A percentile compares a stretch with the other conserved stretches of the same genome.
Evolutionary conservation across 2,329 filamentous ascomycete species (phyloP).

Genomic region (Phyllosticta citrichinensis): DNA sequence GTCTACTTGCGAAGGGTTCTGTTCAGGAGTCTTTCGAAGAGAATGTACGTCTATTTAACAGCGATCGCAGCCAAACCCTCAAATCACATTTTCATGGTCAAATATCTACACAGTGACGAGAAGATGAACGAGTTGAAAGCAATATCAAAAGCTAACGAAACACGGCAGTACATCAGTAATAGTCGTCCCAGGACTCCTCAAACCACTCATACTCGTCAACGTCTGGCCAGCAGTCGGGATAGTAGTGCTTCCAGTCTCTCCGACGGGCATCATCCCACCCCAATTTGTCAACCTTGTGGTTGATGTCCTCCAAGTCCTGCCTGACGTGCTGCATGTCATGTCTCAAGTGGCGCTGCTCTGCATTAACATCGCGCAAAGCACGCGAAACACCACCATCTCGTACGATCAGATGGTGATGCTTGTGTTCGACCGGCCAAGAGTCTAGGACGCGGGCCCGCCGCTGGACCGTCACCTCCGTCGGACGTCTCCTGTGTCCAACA

Average conservation of each 20-base stretch:
- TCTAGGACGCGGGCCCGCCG: not conserved
- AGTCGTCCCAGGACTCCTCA: constrained; percentile 4
- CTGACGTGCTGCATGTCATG: not conserved
- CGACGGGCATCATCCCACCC: not conserved
- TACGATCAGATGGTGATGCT: not conserved
- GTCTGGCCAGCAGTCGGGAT: not conserved
- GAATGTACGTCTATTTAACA: not conserved
- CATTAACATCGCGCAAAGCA: not conserved
- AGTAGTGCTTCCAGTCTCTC: not conserved
- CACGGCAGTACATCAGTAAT: not conserved
- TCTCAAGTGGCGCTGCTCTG: constrained; percentile 3
- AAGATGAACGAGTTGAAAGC: no score
- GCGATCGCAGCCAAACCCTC: no score
- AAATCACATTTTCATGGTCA: no score
- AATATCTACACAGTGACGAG: no score
- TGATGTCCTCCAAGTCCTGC: not conserved
- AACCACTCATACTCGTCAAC: not conserved
- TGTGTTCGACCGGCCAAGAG: not conserved
- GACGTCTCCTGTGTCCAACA: not conserved
- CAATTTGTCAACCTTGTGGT: not conserved
- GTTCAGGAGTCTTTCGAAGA: not conserved
- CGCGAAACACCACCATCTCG: not conserved
- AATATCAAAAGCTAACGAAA: not conserved
- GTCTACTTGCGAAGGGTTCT: not conserved
- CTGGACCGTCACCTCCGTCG: not conserved